These are phyloP conservation scores for Rhododendron kiyosumense DNA, from an alignment of 148 eudicot genomes.

Conservation along the genomic window DNA sequence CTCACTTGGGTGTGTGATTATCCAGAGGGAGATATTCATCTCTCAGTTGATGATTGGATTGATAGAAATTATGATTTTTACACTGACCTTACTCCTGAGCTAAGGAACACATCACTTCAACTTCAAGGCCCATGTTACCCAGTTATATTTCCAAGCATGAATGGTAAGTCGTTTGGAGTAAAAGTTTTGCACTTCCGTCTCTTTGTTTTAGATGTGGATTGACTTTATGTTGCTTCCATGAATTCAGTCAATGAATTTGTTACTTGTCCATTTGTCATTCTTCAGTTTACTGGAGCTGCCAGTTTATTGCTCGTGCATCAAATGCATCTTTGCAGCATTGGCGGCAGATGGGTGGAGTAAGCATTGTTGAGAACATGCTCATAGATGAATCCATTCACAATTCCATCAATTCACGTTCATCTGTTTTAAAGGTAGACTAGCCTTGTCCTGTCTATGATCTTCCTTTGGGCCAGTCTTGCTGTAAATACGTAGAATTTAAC, in stretches of 20 bases:
- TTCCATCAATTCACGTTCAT: constrained; percentile 67
- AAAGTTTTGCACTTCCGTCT: not conserved
- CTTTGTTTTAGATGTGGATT: not conserved
- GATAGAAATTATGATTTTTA: constrained; percentile 84
- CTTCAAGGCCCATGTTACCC: constrained; percentile 99
- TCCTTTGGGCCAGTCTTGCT: not conserved
- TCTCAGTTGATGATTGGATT: constrained; percentile 77
- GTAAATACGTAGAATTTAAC: not conserved
- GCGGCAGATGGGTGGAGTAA: constrained; percentile 89
- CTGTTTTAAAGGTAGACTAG: constrained; percentile 70
- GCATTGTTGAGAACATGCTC: constrained; percentile 57
- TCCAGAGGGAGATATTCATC: constrained; percentile 86
- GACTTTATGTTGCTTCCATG: not conserved
- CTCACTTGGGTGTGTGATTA: constrained; percentile 97
- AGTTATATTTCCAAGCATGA: constrained; percentile 88
- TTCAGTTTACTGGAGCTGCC: constrained; percentile 94
- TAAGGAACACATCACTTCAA: constrained; percentile 85
- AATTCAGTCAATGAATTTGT: not conserved
- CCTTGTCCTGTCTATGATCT: not conserved
- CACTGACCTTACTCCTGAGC: constrained; percentile 78
- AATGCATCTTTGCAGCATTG: constrained; percentile 76
- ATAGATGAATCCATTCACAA: constrained; percentile 82
- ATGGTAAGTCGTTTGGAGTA: constrained; percentile 46
- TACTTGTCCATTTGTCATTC: constrained; percentile 6
- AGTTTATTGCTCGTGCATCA: constrained; percentile 81